phyloP scores from a whole-genome alignment of 352 stramenopile species.

The Aphanomyces cochlioides region DNA sequence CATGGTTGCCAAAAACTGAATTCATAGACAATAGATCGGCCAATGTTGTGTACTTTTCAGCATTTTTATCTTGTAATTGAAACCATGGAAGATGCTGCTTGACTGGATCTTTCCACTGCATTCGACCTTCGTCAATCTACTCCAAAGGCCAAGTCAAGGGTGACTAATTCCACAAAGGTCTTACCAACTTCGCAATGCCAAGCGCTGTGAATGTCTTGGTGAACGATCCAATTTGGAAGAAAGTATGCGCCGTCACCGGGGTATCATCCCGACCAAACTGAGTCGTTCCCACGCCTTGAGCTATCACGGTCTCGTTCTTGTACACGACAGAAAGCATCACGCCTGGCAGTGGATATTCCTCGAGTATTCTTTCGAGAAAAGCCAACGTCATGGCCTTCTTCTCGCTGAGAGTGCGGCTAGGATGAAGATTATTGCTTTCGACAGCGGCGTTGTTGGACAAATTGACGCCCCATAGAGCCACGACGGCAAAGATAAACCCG shows the following conservation, averaged over 20 bases:
- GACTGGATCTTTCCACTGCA: slow-evolving; percentile 50
- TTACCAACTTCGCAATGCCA: slow-evolving; percentile 36
- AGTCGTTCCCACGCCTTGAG: slow-evolving; percentile 21
- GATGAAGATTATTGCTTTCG: too few relatives aligned
- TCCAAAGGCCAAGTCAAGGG: not conserved
- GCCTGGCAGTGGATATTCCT: slow-evolving; percentile 12
- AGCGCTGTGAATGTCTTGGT: slow-evolving; percentile 58
- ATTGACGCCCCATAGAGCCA: slow-evolving; percentile 1
- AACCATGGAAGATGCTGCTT: slow-evolving; percentile 52
- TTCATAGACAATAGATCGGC: slow-evolving; percentile 59
- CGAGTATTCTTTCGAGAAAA: slow-evolving; percentile 6
- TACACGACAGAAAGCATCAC: slow-evolving; percentile 17
- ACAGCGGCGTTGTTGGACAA: not conserved
- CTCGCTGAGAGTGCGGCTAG: not conserved
- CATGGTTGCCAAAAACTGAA: slow-evolving; percentile 29
- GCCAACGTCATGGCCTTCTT: slow-evolving; percentile 21
- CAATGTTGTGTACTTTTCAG: slow-evolving; percentile 46
- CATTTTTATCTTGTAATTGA: slow-evolving; percentile 56
- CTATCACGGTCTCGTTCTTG: slow-evolving; percentile 18
- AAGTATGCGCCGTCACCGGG: slow-evolving; percentile 39
- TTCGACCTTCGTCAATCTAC: slow-evolving; percentile 45
- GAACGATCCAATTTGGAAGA: slow-evolving; percentile 67
- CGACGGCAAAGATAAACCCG: not conserved
- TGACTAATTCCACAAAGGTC: not conserved
- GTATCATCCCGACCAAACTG: slow-evolving; percentile 20